phyloP scores from a whole-genome alignment of 352 stramenopile species.

The Globisporangium parvum region DNA sequence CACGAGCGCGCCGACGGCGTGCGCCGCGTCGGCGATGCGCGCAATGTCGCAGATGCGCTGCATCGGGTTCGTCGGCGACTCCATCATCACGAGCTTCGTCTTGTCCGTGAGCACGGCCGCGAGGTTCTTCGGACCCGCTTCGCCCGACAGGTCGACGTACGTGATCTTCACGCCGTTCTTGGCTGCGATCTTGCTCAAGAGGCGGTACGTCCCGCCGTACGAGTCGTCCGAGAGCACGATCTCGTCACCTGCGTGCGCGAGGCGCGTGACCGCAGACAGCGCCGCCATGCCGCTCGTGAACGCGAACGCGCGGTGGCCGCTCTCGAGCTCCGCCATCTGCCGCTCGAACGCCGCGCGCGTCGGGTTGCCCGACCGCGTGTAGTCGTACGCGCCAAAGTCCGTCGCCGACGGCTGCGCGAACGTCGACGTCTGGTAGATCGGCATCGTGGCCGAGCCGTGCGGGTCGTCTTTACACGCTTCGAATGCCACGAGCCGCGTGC shows the following conservation, averaged over 20 bases:
- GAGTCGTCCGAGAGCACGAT: conserved; percentile 93
- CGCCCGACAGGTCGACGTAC: conserved; percentile 83
- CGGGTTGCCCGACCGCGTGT: conserved; percentile 92
- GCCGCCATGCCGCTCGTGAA: conserved; percentile 96
- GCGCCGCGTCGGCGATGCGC: conserved; percentile 69
- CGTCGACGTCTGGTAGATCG: conserved; percentile 90
- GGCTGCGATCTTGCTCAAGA: conserved; percentile 85
- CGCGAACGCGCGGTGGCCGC: conserved; percentile 74
- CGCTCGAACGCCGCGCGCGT: conserved; percentile 91
- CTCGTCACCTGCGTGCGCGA: conserved; percentile 88
- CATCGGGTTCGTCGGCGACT: conserved; percentile 96
- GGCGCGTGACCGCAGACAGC: conserved; percentile 87
- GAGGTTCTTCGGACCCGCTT: conserved; percentile 58
- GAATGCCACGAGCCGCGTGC: conserved; percentile 71
- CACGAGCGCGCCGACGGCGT: conserved; percentile 73
- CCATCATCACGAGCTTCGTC: conserved; percentile 95
- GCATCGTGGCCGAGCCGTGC: conserved; percentile 86
- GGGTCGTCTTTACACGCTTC: conserved; percentile 86
- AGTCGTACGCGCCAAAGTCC: conserved; percentile 91
- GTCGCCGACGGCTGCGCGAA: conserved; percentile 87
- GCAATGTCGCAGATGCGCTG: conserved; percentile 93
- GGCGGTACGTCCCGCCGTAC: conserved; percentile 95
- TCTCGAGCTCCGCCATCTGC: conserved; percentile 84
- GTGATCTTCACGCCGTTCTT: conserved; percentile 75
- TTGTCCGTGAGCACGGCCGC: conserved; percentile 43